Evolutionary conservation across 345 rosid genomes (phyloP).

Genomic region (Citrus trifoliata): DNA sequence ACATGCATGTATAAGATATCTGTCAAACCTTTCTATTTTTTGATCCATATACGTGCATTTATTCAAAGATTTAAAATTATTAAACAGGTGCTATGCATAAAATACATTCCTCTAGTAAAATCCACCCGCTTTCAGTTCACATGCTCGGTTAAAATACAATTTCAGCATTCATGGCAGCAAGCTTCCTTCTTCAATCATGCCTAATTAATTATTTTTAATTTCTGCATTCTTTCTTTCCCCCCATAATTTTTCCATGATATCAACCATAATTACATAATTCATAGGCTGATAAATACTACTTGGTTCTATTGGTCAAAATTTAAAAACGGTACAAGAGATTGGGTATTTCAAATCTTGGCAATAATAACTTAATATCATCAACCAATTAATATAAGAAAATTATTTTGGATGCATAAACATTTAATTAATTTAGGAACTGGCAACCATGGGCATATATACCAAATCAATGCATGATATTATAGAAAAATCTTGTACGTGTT

Average conservation of each 20-base stretch:
- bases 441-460: neutral
- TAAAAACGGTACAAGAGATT: too few relatives aligned
- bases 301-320: too few relatives aligned
- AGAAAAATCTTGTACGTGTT: too few relatives aligned
- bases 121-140: neutral
- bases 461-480: neutral
- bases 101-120: neutral
- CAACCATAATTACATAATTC: too few relatives aligned
- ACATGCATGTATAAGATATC: neutral
- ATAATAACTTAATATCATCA: neutral
- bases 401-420: neutral
- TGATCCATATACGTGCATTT: neutral
- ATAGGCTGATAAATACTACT: too few relatives aligned
- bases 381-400: too few relatives aligned
- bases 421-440: neutral
- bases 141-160: neutral
- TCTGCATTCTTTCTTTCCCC: too few relatives aligned
- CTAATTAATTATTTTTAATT: too few relatives aligned
- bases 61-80: neutral
- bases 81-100: neutral
- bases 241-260: too few relatives aligned
- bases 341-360: too few relatives aligned
- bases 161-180: neutral
- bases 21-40: neutral
- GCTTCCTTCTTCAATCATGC: neutral